Evolutionary conservation across 2,329 filamentous ascomycete genomes (phyloP).

Genomic region (Pseudocercospora fuligena): DNA sequence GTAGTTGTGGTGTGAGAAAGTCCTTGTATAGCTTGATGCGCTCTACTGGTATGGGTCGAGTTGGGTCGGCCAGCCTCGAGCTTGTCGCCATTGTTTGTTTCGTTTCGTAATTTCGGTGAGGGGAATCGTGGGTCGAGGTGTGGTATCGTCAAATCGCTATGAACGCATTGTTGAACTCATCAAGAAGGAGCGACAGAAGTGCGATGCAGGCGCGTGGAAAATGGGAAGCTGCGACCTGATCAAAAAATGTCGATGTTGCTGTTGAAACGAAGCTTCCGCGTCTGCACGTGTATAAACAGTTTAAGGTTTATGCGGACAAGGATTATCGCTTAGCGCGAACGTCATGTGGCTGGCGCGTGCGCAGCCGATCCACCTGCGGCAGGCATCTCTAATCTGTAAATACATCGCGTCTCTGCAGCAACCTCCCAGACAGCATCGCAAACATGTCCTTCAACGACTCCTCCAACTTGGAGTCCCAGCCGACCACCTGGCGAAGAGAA

Average conservation of each 20-base stretch:
- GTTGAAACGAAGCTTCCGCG: not conserved
- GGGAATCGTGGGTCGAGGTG: not conserved
- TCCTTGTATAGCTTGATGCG: constrained; percentile 73
- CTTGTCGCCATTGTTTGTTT: constrained; percentile 14
- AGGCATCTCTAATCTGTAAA: constrained; percentile 4
- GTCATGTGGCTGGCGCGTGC: constrained; percentile 7
- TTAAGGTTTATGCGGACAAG: not conserved
- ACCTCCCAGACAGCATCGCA: not conserved
- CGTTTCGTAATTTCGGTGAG: constrained; percentile 16
- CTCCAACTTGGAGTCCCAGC: constrained; percentile 80
- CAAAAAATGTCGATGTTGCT: constrained; percentile 1
- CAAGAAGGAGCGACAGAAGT: not conserved
- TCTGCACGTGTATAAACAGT: not conserved
- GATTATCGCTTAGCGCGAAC: not conserved
- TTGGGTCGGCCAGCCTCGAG: constrained; percentile 21
- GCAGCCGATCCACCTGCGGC: not conserved
- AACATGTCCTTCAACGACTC: constrained; percentile 91
- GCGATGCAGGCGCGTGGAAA: not conserved
- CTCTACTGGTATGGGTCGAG: constrained; percentile 48
- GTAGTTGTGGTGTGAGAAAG: constrained; percentile 85
- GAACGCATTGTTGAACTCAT: not conserved
- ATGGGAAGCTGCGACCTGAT: not conserved
- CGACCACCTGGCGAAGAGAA: constrained; percentile 67
- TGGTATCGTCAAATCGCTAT: not conserved
- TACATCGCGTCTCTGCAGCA: not conserved